phyloP scores from a whole-genome alignment of 306 rosid genomes.

The Ormosia semicastrata region DNA sequence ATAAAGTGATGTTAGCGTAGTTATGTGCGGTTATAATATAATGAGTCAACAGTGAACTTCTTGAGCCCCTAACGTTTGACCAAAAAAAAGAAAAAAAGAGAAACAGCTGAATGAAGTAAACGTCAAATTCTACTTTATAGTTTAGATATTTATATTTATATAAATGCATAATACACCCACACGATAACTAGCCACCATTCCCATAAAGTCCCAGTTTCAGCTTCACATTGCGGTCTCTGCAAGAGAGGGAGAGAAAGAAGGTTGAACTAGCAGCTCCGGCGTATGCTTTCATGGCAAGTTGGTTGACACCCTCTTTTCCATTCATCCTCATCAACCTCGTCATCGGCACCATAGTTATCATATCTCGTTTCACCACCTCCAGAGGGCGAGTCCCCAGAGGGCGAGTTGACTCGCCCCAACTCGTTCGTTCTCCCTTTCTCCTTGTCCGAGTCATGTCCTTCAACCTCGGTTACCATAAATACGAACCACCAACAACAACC shows the following conservation, averaged over 20 bases:
- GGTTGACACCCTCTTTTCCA: constrained; percentile 61
- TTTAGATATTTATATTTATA: no score
- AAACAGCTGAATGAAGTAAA: background rate
- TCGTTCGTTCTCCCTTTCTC: constrained; percentile 47
- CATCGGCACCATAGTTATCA: constrained; percentile 55
- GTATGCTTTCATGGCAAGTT: constrained; percentile 29
- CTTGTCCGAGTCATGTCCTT: constrained; percentile 50
- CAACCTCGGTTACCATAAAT: constrained; percentile 27
- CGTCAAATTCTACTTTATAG: background rate
- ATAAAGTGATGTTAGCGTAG: no score
- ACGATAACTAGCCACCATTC: background rate
- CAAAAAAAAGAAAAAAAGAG: background rate
- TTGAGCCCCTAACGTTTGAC: background rate
- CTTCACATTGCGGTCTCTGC: no score
- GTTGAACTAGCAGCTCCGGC: constrained; percentile 6
- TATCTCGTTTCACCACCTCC: constrained; percentile 40
- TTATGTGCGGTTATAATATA: no score
- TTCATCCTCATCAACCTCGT: constrained; percentile 73
- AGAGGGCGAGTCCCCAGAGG: no score
- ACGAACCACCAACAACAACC: background rate
- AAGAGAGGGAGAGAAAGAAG: background rate
- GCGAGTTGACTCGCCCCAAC: constrained; percentile 19
- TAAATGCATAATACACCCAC: no score
- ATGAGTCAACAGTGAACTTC: background rate
- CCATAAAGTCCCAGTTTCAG: background rate